Evolutionary conservation across 2,329 filamentous ascomycete genomes (phyloP).

Genomic region (Scolecobasidium constrictum): DNA sequence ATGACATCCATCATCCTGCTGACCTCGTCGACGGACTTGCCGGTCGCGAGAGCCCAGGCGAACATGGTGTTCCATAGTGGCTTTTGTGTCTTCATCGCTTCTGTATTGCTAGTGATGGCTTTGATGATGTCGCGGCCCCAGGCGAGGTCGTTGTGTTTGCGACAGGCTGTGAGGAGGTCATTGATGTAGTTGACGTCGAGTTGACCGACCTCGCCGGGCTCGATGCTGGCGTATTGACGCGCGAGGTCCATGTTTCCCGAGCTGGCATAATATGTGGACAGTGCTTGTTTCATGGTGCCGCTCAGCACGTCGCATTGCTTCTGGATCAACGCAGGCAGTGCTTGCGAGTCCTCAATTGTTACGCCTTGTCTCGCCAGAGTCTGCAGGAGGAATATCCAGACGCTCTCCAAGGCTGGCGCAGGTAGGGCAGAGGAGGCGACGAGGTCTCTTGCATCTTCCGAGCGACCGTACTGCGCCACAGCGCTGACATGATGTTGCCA

Average conservation of each 20-base stretch:
- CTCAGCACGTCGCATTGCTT: neutral
- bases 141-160: conserved; percentile 33
- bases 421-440: neutral
- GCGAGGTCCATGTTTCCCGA: neutral
- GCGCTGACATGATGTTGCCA: neutral
- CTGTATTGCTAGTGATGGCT: conserved; percentile 15
- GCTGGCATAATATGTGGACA: neutral
- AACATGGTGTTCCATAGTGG: conserved; percentile 61
- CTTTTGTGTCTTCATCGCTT: conserved; percentile 23
- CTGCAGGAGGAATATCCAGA: neutral
- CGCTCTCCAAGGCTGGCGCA: neutral
- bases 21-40: conserved; percentile 61
- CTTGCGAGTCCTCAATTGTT: neutral
- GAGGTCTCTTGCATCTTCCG: neutral
- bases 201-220: neutral
- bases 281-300: neutral
- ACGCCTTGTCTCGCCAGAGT: neutral
- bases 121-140: conserved; percentile 54
- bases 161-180: conserved; percentile 3
- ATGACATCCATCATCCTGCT: conserved; percentile 62
- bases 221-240: neutral
- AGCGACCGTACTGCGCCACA: neutral
- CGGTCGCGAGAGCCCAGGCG: conserved; percentile 63
- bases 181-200: neutral
- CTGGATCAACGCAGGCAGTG: neutral